A percentile compares a stretch with the other conserved stretches of the same genome.
Evolutionary conservation across 192 early-diverging fungal genomes (phyloP).

Genomic region (Lunasporangiospora selenospora): DNA sequence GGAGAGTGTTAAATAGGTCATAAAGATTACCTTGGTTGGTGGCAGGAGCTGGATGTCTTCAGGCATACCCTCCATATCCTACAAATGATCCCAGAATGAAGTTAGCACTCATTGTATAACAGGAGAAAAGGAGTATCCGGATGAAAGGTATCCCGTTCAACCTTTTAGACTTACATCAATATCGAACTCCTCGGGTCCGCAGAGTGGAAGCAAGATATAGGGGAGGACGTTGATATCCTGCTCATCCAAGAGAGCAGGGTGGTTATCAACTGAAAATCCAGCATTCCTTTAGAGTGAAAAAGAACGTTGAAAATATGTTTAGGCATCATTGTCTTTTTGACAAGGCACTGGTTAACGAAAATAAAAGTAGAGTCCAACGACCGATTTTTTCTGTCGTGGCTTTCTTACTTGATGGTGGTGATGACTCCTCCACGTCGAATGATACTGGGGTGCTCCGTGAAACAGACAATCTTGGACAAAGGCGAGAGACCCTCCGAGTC

Average conservation of each 20-base stretch:
- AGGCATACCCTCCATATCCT: slow-evolving; percentile 93
- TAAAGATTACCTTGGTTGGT: slow-evolving; percentile 63
- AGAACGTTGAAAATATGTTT: neutral
- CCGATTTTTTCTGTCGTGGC: neutral
- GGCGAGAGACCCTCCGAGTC: slow-evolving; percentile 75
- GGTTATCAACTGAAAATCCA: slow-evolving; percentile 78
- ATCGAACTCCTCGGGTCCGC: slow-evolving; percentile 92
- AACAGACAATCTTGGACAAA: slow-evolving; percentile 85
- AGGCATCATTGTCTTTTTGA: neutral
- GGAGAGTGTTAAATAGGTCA: neutral
- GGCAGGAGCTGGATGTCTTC: slow-evolving; percentile 91
- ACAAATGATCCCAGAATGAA: neutral
- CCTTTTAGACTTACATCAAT: slow-evolving; percentile 65
- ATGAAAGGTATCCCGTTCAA: neutral
- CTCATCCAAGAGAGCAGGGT: slow-evolving; percentile 70
- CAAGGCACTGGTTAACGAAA: slow-evolving; percentile 3
- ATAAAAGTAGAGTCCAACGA: neutral
- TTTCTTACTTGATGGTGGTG: slow-evolving; percentile 83
- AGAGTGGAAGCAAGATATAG: slow-evolving; percentile 88
- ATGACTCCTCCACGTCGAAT: slow-evolving; percentile 93
- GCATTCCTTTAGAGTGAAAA: slow-evolving; percentile 60
- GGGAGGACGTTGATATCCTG: slow-evolving; percentile 82
- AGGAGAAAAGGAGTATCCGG: slow-evolving; percentile 11
- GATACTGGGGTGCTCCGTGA: slow-evolving; percentile 80
- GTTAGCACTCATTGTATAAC: too few species aligned